Evolutionary conservation across 805 yeast species (phyloP), one percentile per base, ranked within the genome.

Genomic region (Metschnikowia chrysomelidarum): DNA sequence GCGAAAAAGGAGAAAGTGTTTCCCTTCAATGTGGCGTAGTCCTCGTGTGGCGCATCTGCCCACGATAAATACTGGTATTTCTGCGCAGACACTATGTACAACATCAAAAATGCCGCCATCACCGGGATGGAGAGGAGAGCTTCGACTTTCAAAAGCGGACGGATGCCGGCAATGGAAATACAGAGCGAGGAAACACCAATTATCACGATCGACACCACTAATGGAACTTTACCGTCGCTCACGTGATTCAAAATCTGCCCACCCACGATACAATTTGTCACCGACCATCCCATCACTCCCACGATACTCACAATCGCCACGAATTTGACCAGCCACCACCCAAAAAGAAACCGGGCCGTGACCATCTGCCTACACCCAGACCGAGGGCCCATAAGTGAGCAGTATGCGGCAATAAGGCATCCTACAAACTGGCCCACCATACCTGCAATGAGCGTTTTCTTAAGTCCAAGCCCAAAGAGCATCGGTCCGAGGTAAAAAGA

Each of bases 341-440:
- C 96, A 56, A 87, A 87, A 30, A 86, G 63, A 48, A 72, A 86
- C 43, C 95, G 69, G 1, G 88, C 82, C 15, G 85, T 73, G 7
- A 87, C 89, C 88, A 87, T 83, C 53, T 87, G 95, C 51, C 96
- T 69, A 44, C 93, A 76, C 0, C 96, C 96, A 0, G 95, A 84
- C 39, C 87, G 70, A 1, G 96, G 95, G 3, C 96, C 96, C 87
- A 87, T 79, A 4, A 79, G 72, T 4, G 94, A 73, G 55, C 93
- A 85, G 53, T 85, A 86, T 0, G 87, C 93, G 2, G 95, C 95
- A 18, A 86, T 64, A 5, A 73, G 56, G 52, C 93, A 80, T 0
- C 96, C 96, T 2, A 83, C 48, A 19, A 76, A 56, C 40, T 76
- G 74, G 1, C 87, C 87, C 4, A 78, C 46, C 13, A 82, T 44